Evolutionary conservation across 2,329 filamentous ascomycete species (phyloP).

Genomic region (Chaetomiaceae sp.): DNA sequence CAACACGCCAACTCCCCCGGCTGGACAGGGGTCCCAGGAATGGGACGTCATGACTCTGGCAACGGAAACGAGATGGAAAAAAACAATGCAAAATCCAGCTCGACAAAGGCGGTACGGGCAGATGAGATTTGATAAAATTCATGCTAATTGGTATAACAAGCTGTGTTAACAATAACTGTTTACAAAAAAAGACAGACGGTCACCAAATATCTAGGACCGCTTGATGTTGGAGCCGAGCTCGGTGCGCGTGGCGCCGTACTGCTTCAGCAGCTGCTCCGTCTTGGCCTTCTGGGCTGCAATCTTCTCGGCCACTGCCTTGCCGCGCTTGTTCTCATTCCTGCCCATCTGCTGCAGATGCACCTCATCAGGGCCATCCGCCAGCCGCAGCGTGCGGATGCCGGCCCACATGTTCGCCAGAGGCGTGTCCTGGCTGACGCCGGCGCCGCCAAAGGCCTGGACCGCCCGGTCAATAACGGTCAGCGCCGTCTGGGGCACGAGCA

Average conservation of each 20-base stretch:
- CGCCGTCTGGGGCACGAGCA: slow-evolving; percentile 77
- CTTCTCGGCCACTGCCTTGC: slow-evolving; percentile 53
- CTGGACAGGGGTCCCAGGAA: slow-evolving; percentile 1
- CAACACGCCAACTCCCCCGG: background rate
- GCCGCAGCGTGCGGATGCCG: slow-evolving; percentile 70
- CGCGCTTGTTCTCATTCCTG: slow-evolving; percentile 71
- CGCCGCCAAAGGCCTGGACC: slow-evolving; percentile 86
- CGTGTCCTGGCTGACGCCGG: slow-evolving; percentile 90
- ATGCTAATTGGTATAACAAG: background rate
- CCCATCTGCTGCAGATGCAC: slow-evolving; percentile 83
- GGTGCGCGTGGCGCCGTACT: slow-evolving; percentile 45
- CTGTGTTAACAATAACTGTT: slow-evolving; percentile 1
- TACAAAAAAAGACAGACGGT: background rate
- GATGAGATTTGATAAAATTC: background rate
- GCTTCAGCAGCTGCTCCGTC: slow-evolving; percentile 60
- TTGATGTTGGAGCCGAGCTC: slow-evolving; percentile 51
- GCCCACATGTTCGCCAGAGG: slow-evolving; percentile 83
- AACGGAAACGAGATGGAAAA: background rate
- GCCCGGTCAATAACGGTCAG: slow-evolving; percentile 90
- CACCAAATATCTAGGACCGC: too few relatives aligned
- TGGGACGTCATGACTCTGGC: slow-evolving; percentile 4
- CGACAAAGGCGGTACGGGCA: slow-evolving; percentile 1
- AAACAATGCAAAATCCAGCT: background rate
- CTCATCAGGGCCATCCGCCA: slow-evolving; percentile 95
- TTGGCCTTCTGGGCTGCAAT: slow-evolving; percentile 61